Conservation (phyloP, 768 basidiomycete genomes). For the Lactarius evosmus region DNA sequence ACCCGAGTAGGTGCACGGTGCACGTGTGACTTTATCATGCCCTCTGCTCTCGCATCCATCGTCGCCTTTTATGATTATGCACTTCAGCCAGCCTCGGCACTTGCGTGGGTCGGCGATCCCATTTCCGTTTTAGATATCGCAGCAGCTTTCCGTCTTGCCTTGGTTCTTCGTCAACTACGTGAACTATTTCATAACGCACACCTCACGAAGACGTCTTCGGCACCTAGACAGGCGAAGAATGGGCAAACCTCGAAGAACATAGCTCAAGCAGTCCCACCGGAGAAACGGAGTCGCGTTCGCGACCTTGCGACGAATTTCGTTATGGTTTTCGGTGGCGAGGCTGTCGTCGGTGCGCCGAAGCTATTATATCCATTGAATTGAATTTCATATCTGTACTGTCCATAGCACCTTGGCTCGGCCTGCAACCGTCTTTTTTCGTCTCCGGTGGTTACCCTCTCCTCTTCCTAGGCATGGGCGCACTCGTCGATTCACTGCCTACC, state of each 20-base stretch:
- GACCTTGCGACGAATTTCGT: slow-evolving; percentile 24
- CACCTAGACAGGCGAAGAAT: background rate
- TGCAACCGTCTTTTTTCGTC: slow-evolving; percentile 27
- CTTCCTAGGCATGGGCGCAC: slow-evolving; percentile 13
- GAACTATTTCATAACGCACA: slow-evolving; percentile 17
- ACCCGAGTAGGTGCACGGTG: background rate
- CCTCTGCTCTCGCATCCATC: slow-evolving; percentile 21
- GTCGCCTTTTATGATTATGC: slow-evolving; percentile 24
- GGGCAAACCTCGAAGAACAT: background rate
- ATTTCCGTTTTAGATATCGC: slow-evolving; percentile 24
- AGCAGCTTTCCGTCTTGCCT: slow-evolving; percentile 24
- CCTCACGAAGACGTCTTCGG: slow-evolving; percentile 1
- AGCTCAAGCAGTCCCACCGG: background rate
- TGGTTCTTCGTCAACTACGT: slow-evolving; percentile 26
- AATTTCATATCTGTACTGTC: background rate
- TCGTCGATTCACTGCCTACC: slow-evolving; percentile 19
- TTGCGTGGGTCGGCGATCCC: slow-evolving; percentile 23
- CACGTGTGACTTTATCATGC: slow-evolving; percentile 12
- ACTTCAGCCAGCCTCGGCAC: slow-evolving; percentile 22
- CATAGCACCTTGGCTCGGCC: slow-evolving; percentile 25
- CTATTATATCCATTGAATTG: background rate
- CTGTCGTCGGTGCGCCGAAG: slow-evolving; percentile 23
- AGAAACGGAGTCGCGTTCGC: slow-evolving; percentile 23
- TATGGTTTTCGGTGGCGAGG: slow-evolving; percentile 29
- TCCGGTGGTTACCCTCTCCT: slow-evolving; percentile 12